Conservation (phyloP, 257 asterid species). For the Solanum habrochaites region DNA sequence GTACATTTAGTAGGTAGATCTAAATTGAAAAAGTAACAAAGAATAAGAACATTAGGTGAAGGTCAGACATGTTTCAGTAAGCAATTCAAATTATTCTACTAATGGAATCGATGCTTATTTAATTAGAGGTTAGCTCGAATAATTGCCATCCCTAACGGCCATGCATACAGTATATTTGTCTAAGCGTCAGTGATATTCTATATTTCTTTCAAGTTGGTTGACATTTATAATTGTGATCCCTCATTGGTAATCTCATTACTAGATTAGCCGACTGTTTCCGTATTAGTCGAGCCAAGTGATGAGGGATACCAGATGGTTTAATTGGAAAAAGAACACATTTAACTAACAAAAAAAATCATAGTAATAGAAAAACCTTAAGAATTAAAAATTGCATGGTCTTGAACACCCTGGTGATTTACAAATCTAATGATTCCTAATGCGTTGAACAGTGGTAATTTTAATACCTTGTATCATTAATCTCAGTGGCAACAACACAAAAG, state of each 20-base stretch:
- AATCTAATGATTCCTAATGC: background rate
- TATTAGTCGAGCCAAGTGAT: background rate
- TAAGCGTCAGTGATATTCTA: background rate
- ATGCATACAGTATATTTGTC: background rate
- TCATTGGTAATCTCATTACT: background rate
- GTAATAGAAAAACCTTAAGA: background rate
- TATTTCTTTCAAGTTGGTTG: background rate
- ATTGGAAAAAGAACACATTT: background rate
- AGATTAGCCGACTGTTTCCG: background rate
- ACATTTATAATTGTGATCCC: background rate
- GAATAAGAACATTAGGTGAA: background rate
- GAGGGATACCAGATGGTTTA: background rate
- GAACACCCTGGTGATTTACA: background rate
- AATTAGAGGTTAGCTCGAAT: background rate
- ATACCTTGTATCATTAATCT: background rate
- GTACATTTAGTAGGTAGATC: background rate
- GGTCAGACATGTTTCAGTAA: background rate
- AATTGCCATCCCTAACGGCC: background rate
- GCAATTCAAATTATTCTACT: background rate
- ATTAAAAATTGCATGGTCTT: background rate
- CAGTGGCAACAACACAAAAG: background rate
- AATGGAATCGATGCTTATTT: background rate
- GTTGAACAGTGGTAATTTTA: background rate
- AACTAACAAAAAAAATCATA: background rate
- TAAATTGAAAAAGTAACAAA: background rate